Evolutionary conservation across 768 basidiomycete species (phyloP).

Genomic region (Pulveroboletus ravenelii): DNA sequence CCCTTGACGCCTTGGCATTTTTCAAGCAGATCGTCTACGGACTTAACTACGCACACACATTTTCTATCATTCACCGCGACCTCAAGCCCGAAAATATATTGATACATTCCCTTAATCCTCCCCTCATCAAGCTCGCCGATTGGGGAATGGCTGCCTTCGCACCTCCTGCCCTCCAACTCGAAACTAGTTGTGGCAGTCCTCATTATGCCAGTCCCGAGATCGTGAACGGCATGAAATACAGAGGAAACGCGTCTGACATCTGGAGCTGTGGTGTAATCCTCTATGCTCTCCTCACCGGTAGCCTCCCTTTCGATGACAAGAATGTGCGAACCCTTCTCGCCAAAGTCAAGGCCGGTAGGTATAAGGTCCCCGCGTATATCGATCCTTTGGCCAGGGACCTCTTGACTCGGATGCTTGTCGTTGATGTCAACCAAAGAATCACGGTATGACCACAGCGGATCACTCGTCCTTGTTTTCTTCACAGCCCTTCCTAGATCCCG

Average conservation of each 20-base stretch:
- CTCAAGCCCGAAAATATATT: conserved; percentile 98
- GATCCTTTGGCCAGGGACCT: conserved; percentile 84
- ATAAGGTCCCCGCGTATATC: conserved; percentile 75
- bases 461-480: background rate
- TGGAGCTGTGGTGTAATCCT: conserved; percentile 97
- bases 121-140: conserved; percentile 92
- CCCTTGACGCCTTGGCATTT: conserved; percentile 80
- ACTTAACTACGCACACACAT: conserved; percentile 94
- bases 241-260: conserved; percentile 87
- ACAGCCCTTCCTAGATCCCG: conserved; percentile 55
- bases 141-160: conserved; percentile 99
- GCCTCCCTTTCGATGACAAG: conserved; percentile 93
- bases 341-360: conserved; percentile 86
- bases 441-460: conserved; percentile 47
- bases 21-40: conserved; percentile 96
- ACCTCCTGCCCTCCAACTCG: conserved; percentile 75
- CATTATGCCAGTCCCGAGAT: conserved; percentile 98
- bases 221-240: conserved; percentile 84
- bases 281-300: conserved; percentile 82
- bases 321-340: conserved; percentile 69
- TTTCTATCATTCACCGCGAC: conserved; percentile 97
- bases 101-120: conserved; percentile 74
- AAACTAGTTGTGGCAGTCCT: conserved; percentile 94
- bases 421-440: conserved; percentile 76
- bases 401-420: conserved; percentile 80